Evolutionary conservation across 768 basidiomycete species (phyloP), one percentile per base, ranked within the genome.

Genomic region (Lentinula guzmanii): DNA sequence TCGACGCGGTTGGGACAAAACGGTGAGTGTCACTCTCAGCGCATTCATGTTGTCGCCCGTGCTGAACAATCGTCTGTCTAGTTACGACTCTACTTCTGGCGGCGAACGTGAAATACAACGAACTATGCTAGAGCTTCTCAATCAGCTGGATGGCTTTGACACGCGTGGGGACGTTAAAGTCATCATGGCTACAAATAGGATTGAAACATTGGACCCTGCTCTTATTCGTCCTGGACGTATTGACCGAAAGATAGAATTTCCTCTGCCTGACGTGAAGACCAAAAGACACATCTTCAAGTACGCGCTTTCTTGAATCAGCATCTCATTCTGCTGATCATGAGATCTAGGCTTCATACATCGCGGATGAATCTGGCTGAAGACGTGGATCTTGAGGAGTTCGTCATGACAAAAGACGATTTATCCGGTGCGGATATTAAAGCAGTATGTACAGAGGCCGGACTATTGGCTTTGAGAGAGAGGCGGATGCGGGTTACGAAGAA

Each of bases 131-230:
- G 97, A 99, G 72, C 82, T 99, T 53, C 84, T 99, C 56, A 99
- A 99, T 72, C 97, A 99, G 75, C 82, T 99, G 43, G 97, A 99
- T 68, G 97, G 97, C n/a, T 98, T 99, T 74, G 97, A 99, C 71
- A 95, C 95, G 5, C 87, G 95, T 60, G 96, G 96, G n/a, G 97
- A 98, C 70, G 95, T 99, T 62, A 99, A 98, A 76, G 96, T 99
- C 66, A 98, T 99, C 73, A 98, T 98, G 97, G 97, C 97, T 11
- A 99, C 97, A 5, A 99, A 99, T 77, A 88, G 84, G 76, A 99
- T 99, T 68, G 96, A 98, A 72, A 88, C 93, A 3, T 84, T 99
- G 33, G 97, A 99, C 74, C 97, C 97, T 59, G 97, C 97, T 16
- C 86, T 99, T 63, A 97, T 99, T 69, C 91, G 97, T 56, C 97